Percentiles rank a stretch among this genome's conserved stretches.
phyloP scores from a whole-genome alignment of 2,329 filamentous ascomycete genomes.

The Pseudogymnoascus sp. region DNA sequence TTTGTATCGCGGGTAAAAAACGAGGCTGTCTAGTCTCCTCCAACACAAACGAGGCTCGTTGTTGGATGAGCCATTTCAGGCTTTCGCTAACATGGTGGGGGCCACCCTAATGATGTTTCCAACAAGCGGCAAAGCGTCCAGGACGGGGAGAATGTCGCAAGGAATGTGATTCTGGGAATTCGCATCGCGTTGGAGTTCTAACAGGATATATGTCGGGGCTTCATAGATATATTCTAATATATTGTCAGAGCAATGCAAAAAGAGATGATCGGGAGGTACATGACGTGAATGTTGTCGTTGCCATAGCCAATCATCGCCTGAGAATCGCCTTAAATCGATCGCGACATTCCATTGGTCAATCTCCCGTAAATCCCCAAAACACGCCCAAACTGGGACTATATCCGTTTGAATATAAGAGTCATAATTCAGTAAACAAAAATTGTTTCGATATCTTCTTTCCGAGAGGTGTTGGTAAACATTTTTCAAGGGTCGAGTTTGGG shows the following conservation, averaged over 20 bases:
- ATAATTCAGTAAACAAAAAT: not conserved
- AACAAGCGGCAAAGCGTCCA: not conserved
- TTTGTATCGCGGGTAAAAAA: not conserved
- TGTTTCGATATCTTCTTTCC: not conserved
- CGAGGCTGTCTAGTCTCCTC: slow-evolving; percentile 4
- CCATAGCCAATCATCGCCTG: not conserved
- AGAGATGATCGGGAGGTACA: slow-evolving; percentile 1
- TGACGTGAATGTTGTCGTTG: slow-evolving; percentile 1
- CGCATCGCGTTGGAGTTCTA: not conserved
- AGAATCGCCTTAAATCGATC: not conserved
- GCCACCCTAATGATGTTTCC: not conserved
- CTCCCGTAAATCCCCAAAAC: not conserved
- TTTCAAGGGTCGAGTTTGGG: not conserved
- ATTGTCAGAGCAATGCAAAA: not conserved
- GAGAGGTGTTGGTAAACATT: not conserved
- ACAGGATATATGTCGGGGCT: not conserved
- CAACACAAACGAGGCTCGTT: not conserved
- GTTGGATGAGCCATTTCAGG: not conserved
- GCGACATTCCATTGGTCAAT: slow-evolving; percentile 1
- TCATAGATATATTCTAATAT: slow-evolving; percentile 2
- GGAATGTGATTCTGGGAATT: not conserved
- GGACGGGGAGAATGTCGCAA: not conserved
- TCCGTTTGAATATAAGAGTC: not conserved
- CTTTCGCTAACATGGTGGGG: not conserved
- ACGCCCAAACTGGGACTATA: not conserved